Conservation (phyloP, 179 eudicot species). For the Spergularia azorica region DNA sequence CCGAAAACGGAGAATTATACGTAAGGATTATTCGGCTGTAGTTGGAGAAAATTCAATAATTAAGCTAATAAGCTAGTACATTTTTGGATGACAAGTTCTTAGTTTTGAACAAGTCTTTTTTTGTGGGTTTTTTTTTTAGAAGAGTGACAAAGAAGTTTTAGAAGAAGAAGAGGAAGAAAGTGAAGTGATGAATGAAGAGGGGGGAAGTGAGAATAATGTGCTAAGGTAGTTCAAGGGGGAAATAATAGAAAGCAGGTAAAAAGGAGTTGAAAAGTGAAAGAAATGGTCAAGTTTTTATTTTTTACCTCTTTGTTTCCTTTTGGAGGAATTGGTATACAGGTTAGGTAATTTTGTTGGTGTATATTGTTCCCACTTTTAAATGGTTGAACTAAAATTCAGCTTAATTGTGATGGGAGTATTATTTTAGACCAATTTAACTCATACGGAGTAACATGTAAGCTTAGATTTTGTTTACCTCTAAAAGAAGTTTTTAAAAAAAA, state of each 20-base stretch:
- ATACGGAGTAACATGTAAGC: no score
- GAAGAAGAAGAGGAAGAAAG: no score
- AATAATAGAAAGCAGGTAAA: constrained; percentile 14
- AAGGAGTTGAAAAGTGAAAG: constrained; percentile 10
- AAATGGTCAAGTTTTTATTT: constrained; percentile 35
- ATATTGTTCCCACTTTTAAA: constrained; percentile 8
- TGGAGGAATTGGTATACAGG: constrained; percentile 3
- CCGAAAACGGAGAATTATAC: no score
- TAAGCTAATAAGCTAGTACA: background rate
- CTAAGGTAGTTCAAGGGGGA: background rate
- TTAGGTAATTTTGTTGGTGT: constrained; percentile 23
- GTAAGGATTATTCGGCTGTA: no score
- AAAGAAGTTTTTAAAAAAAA: no score
- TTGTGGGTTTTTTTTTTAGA: background rate
- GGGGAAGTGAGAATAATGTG: background rate
- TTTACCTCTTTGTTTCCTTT: background rate
- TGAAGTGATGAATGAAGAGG: background rate
- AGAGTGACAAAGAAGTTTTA: constrained; percentile 26
- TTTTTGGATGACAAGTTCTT: background rate
- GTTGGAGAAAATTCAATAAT: background rate
- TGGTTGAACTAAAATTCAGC: background rate
- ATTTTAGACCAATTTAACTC: no score
- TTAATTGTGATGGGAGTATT: no score
- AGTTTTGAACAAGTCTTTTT: constrained; percentile 26
- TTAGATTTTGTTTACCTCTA: no score